Conservation (phyloP, 1,284 basidiomycete species). For the Tilletia horrida region DNA sequence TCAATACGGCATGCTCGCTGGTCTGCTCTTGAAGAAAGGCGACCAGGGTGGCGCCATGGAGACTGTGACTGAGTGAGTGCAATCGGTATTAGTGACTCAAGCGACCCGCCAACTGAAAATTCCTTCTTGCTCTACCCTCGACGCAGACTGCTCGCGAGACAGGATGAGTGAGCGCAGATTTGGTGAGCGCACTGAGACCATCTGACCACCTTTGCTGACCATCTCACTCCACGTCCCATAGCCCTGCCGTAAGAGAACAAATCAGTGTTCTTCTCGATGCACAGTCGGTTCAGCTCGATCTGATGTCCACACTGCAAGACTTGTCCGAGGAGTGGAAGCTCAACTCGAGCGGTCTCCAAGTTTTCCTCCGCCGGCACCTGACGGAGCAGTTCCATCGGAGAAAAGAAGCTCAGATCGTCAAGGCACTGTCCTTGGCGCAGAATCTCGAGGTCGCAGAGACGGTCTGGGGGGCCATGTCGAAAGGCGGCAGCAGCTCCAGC, state of each 20-base stretch:
- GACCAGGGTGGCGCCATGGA: constrained; percentile 12
- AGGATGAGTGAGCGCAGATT: constrained; percentile 1
- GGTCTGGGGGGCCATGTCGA: constrained; percentile 11
- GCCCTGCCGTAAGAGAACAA: constrained; percentile 5
- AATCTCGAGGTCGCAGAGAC: constrained; percentile 11
- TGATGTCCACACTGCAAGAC: not conserved
- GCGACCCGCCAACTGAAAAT: not conserved
- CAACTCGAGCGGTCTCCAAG: not conserved
- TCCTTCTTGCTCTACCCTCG: not conserved
- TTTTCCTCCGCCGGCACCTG: not conserved
- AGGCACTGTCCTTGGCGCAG: constrained; percentile 1
- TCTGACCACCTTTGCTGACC: not conserved
- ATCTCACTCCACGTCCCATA: not conserved
- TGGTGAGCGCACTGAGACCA: not conserved
- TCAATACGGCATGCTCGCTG: constrained; percentile 10
- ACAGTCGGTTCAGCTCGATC: constrained; percentile 9
- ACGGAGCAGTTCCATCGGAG: not conserved
- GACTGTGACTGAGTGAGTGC: constrained; percentile 14
- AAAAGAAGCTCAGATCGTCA: not conserved
- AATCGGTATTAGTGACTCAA: not conserved
- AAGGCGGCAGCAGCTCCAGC: no score
- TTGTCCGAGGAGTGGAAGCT: constrained; percentile 1
- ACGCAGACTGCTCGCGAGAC: not conserved
- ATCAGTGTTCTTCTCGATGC: constrained; percentile 14
- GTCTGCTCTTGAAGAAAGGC: constrained; percentile 11